Conservation (phyloP, 176 grass and related monocot genomes). For the Tuctoria greenei region DNA sequence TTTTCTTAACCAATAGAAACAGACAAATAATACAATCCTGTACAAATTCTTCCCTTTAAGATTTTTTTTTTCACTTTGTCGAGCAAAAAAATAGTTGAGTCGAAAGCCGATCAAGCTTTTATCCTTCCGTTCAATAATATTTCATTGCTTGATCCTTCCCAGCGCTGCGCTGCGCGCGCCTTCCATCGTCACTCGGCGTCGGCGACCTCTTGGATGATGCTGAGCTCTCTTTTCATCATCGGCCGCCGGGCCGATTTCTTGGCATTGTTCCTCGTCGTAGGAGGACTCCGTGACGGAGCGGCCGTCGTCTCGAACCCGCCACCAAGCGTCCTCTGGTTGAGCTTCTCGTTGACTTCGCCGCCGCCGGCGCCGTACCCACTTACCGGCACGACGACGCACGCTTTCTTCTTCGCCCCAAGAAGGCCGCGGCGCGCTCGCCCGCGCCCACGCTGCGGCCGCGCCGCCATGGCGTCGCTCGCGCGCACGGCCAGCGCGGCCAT, state of each 20-base stretch:
- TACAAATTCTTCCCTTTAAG: background rate
- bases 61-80: background rate
- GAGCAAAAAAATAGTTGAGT: background rate
- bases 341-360: conserved; percentile 41
- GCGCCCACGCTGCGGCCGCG: background rate
- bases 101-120: background rate
- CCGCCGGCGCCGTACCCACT: background rate
- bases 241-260: background rate
- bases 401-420: conserved; percentile 14
- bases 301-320: background rate
- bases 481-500: conserved; percentile 70
- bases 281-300: background rate
- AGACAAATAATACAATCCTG: background rate
- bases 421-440: background rate
- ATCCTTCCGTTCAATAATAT: background rate
- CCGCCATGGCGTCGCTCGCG: conserved; percentile 52
- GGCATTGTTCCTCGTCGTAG: background rate
- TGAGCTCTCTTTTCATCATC: background rate
- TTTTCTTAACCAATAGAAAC: background rate
- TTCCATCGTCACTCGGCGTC: background rate
- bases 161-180: too few relatives aligned
- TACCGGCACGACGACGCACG: conserved; percentile 42
- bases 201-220: background rate
- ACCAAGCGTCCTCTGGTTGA: conserved; percentile 48
- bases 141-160: background rate